Evolutionary conservation across 2,329 filamentous ascomycete genomes (phyloP).

Genomic region (Alternaria infectoria): DNA sequence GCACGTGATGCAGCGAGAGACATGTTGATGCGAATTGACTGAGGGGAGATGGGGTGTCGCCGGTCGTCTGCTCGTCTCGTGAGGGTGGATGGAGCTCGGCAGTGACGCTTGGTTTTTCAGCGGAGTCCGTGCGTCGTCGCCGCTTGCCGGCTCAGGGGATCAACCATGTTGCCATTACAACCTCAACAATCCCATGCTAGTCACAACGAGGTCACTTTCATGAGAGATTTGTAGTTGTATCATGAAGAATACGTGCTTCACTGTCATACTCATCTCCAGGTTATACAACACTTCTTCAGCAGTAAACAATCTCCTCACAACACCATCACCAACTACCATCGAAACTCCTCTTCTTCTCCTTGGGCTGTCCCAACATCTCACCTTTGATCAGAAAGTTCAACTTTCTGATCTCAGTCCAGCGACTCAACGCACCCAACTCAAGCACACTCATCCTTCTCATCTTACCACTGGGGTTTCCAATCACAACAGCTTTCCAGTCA

Average conservation of each 20-base stretch:
- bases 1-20: constrained; percentile 55
- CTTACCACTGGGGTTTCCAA: constrained; percentile 74
- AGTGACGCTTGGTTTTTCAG: constrained; percentile 28
- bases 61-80: constrained; percentile 19
- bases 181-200: neutral
- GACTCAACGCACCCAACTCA: constrained; percentile 70
- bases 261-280: neutral
- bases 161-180: constrained; percentile 6
- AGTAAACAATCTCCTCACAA: neutral
- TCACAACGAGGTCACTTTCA: neutral
- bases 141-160: constrained; percentile 20
- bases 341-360: constrained; percentile 14
- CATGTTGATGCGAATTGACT: constrained; percentile 48
- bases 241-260: neutral
- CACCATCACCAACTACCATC: constrained; percentile 5
- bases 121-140: constrained; percentile 14
- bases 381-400: constrained; percentile 51
- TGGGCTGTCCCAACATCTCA: constrained; percentile 19
- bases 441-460: constrained; percentile 73
- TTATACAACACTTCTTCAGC: neutral
- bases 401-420: constrained; percentile 73
- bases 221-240: neutral
- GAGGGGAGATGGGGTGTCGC: constrained; percentile 27
- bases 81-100: constrained; percentile 21
- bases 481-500: constrained; percentile 72